phyloP scores from a whole-genome alignment of 2,329 filamentous ascomycete species.

The Ascochyta lentis region DNA sequence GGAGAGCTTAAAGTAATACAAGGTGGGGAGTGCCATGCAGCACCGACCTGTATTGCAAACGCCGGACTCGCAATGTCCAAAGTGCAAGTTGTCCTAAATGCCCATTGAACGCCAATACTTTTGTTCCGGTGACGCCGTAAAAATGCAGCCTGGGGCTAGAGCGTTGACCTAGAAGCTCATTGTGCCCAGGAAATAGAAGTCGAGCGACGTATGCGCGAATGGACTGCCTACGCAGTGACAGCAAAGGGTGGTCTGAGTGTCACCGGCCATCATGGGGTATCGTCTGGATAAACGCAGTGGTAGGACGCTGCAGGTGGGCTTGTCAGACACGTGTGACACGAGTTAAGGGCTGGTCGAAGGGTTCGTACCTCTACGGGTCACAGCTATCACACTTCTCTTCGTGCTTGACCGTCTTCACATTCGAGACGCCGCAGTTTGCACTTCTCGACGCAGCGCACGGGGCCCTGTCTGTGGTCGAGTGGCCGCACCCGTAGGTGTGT shows the following conservation, averaged over 20 bases:
- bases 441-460: slow-evolving; percentile 56
- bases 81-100: slow-evolving; percentile 39
- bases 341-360: slow-evolving; percentile 12
- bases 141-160: slow-evolving; percentile 46
- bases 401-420: slow-evolving; percentile 55
- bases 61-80: slow-evolving; percentile 44
- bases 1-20: slow-evolving; percentile 37
- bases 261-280: slow-evolving; percentile 43
- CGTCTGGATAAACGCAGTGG: slow-evolving; percentile 41
- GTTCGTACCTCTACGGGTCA: slow-evolving; percentile 51
- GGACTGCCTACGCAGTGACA: slow-evolving; percentile 35
- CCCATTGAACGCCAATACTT: slow-evolving; percentile 50
- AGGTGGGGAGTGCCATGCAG: slow-evolving; percentile 43
- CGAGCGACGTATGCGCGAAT: slow-evolving; percentile 30
- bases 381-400: slow-evolving; percentile 57
- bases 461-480: slow-evolving; percentile 52
- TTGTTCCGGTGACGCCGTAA: slow-evolving; percentile 50
- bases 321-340: slow-evolving; percentile 40
- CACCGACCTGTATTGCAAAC: slow-evolving; percentile 48
- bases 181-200: slow-evolving; percentile 29
- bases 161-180: slow-evolving; percentile 25
- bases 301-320: slow-evolving; percentile 30
- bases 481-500: slow-evolving; percentile 57
- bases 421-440: slow-evolving; percentile 50
- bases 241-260: slow-evolving; percentile 36